These are phyloP conservation scores for Erythrobasidium hasegawianum DNA, from an alignment of 1,284 basidiomycete genomes.

Conservation along the genomic window DNA sequence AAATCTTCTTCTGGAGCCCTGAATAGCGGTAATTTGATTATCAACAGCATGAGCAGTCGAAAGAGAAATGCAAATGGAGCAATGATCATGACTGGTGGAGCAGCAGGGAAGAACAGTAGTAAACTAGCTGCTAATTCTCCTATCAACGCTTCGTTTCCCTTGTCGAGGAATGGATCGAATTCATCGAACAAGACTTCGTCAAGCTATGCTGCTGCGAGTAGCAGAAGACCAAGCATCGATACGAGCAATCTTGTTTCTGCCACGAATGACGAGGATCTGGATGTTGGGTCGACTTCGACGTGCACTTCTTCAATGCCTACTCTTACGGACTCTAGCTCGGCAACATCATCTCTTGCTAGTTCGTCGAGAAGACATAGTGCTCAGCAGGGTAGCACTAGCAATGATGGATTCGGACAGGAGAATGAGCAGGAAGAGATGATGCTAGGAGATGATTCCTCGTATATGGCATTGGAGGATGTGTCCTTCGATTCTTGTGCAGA, in stretches of 20 bases:
- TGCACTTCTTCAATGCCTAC: neutral
- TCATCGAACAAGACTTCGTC: neutral
- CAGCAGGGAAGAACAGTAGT: conserved; percentile 9
- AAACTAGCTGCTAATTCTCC: conserved; percentile 37
- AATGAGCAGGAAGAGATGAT: neutral
- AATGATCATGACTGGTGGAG: conserved; percentile 36
- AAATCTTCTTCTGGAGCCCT: neutral
- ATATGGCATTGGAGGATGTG: neutral
- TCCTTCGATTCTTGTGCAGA: neutral
- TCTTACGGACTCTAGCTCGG: conserved; percentile 29
- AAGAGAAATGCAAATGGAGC: conserved; percentile 45
- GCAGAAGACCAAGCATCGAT: conserved; percentile 11
- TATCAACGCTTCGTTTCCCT: conserved; percentile 34
- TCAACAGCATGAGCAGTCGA: conserved; percentile 18
- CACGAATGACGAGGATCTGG: conserved; percentile 40
- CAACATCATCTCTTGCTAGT: conserved; percentile 20
- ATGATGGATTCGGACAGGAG: neutral
- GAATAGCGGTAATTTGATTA: neutral
- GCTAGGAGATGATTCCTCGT: neutral
- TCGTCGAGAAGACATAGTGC: conserved; percentile 4
- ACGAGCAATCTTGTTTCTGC: conserved; percentile 1
- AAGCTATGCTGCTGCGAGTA: neutral
- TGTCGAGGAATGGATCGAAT: conserved; percentile 16
- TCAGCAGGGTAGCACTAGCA: neutral
- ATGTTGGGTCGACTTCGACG: conserved; percentile 9